These are phyloP conservation scores for Bothia castanella DNA, from an alignment of 1,284 basidiomycete species.

Conservation along the genomic window DNA sequence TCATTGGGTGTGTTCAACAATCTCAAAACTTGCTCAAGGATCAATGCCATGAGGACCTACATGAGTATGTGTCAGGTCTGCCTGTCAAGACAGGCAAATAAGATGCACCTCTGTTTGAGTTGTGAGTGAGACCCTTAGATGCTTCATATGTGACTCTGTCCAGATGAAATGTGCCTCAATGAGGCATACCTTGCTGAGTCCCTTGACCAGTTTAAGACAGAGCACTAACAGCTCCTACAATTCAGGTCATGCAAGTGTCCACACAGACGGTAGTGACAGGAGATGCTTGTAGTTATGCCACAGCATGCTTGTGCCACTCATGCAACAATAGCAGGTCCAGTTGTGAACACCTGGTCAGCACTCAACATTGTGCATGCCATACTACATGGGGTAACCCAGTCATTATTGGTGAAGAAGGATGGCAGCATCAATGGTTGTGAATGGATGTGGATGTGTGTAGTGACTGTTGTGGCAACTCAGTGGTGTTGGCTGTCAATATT, in stretches of 20 bases:
- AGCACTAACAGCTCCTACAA: conserved; percentile 89
- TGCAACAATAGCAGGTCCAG: too few species aligned
- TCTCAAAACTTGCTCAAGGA: conserved; percentile 98
- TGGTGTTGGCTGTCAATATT: too few species aligned
- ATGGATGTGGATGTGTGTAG: too few species aligned
- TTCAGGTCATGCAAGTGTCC: conserved; percentile 86
- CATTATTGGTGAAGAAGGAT: too few species aligned
- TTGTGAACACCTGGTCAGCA: too few species aligned
- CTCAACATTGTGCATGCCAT: too few species aligned
- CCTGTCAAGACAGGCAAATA: too few species aligned
- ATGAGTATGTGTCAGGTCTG: not conserved
- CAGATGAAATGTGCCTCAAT: conserved; percentile 99
- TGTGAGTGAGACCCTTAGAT: conserved; percentile 89
- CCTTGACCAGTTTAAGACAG: conserved; percentile 92
- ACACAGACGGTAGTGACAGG: conserved; percentile 85
- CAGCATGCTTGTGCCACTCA: too few species aligned
- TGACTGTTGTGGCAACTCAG: too few species aligned
- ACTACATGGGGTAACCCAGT: too few species aligned
- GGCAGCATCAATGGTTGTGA: too few species aligned
- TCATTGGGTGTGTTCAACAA: conserved; percentile 96
- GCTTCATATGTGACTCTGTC: conserved; percentile 97
- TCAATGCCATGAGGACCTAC: conserved; percentile 93
- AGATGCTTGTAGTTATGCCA: conserved; percentile 98
- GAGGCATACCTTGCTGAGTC: conserved; percentile 89
- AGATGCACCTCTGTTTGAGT: conserved; percentile 90